Evolutionary conservation across 257 asterid species (phyloP), one percentile per base, ranked within the genome.

Genomic region (Salvia hispanica): DNA sequence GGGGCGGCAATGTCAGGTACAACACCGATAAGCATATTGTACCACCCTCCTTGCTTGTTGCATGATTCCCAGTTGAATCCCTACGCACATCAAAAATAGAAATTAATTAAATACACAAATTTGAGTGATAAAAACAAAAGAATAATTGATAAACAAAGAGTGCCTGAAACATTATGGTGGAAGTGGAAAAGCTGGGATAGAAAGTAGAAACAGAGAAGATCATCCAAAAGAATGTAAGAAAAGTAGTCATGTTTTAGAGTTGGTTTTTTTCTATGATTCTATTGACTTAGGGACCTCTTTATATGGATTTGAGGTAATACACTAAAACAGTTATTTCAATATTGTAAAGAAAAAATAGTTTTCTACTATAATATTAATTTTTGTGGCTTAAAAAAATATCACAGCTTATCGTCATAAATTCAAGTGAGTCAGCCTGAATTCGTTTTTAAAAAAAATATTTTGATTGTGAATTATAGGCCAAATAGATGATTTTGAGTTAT

Each of bases 61-160:
- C 81, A 70, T 0, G 89, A 86, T 57, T 76, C 83, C 91, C 89
- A 86, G n/a, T 88, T 79, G 76, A 88, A 88, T 10, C 94, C 94
- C 94, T 86, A n/a, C 52, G 51, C 21, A 57, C 43, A 76, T 2
- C 21, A 2, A 43, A 59, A 31, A 12, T 5, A 5, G 8, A 36
- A 25, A 25, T 1, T 25, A 25, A 25, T 25, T 25, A 25, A 25
- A 25, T 25, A 25, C 39, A 34, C 39, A 34, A 34, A 34, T 34
- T 34, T 39, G 15, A 54, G 16, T 25, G 2, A 18, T 18, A 18
- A 18, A 25, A 25, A 25, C 31, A 25, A 25, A 0, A 25, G 31
- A 25, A 25, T 25, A 25, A 25, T 25, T 25, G 31, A 25, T 25
- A 2, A 25, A 25, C 2, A 1, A 31, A 34, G 39, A 9, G 15